These are phyloP conservation scores for Leptomonas pyrrhocoris DNA, from an alignment of 208 protist species.

Conservation along the genomic window DNA sequence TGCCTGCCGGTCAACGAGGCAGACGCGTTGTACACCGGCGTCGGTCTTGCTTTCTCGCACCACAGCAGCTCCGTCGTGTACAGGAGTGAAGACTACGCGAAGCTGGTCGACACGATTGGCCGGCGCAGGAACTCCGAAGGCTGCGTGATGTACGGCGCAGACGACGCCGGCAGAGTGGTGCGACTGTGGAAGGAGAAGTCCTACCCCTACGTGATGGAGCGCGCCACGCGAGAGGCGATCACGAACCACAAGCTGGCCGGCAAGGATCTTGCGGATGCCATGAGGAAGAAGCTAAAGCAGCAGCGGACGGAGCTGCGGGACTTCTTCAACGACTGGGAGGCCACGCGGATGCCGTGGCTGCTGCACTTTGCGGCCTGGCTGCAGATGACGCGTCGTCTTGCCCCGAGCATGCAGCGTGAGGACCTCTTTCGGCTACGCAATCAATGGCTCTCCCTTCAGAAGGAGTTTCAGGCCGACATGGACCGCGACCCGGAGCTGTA, in stretches of 20 bases:
- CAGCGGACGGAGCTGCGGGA: conserved; percentile 37
- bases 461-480: conserved; percentile 28
- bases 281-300: conserved; percentile 47
- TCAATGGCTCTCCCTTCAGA: conserved; percentile 44
- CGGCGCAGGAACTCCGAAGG: conserved; percentile 48
- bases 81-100: conserved; percentile 28
- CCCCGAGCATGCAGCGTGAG: conserved; percentile 20
- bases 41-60: conserved; percentile 37
- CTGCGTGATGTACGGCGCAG: conserved; percentile 64
- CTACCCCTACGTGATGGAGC: conserved; percentile 62
- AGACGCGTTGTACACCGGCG: conserved; percentile 23
- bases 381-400: conserved; percentile 39
- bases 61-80: conserved; percentile 23
- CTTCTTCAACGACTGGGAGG: conserved; percentile 58
- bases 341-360: conserved; percentile 47
- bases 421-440: conserved; percentile 35
- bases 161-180: conserved; percentile 37
- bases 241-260: conserved; percentile 46
- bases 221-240: conserved; percentile 63
- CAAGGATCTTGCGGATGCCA: conserved; percentile 24
- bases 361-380: conserved; percentile 58
- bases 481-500: conserved; percentile 35
- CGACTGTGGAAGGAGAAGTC: conserved; percentile 60
- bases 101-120: conserved; percentile 38
- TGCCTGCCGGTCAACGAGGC: conserved; percentile 32